Conservation (phyloP, 2,329 filamentous ascomycete species). For the Botrytis porri region DNA sequence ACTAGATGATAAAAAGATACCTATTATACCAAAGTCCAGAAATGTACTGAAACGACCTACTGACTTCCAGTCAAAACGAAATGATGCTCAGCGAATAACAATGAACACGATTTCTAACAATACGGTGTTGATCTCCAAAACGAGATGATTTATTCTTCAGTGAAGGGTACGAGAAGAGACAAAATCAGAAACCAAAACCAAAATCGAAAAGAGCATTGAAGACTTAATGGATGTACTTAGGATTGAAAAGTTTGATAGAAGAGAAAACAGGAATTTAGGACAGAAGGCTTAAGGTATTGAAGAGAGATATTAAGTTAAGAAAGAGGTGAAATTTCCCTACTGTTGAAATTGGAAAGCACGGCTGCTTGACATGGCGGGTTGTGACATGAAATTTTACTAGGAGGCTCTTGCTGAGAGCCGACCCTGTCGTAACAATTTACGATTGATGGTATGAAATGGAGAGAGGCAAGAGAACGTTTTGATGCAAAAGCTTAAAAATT, state of each 20-base stretch:
- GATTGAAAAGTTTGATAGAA: neutral
- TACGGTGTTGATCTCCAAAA: neutral
- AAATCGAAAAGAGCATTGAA: neutral
- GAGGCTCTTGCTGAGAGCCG: neutral
- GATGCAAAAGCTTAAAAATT: neutral
- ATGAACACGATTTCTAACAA: neutral
- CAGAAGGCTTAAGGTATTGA: neutral
- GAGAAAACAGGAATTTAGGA: neutral
- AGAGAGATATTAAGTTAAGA: neutral
- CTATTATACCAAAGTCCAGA: neutral
- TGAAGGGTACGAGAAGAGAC: neutral
- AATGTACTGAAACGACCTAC: neutral
- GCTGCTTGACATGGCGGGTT: neutral
- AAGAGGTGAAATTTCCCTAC: neutral
- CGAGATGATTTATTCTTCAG: neutral
- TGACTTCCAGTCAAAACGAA: neutral
- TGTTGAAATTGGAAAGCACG: neutral
- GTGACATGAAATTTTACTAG: neutral
- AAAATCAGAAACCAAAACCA: neutral
- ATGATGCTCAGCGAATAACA: neutral
- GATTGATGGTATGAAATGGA: neutral
- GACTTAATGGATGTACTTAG: neutral
- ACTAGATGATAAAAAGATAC: neutral
- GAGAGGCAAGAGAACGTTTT: neutral
- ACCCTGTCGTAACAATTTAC: neutral